Evolutionary conservation across 345 rosid genomes (phyloP), one percentile per base, ranked within the genome.

Genomic region (Heritiera littoralis): DNA sequence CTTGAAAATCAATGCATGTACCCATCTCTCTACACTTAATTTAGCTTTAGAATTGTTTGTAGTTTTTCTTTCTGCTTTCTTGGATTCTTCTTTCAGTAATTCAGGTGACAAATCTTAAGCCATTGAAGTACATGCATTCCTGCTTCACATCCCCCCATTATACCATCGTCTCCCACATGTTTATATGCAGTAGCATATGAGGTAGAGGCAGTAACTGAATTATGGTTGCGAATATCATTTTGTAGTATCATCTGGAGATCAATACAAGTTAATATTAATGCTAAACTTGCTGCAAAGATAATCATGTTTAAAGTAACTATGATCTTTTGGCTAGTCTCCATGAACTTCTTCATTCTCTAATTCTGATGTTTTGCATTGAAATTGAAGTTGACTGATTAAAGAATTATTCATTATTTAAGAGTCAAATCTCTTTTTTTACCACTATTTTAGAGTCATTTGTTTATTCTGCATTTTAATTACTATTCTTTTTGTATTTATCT

Each of bases 311-410:
- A 32, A 35, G 49, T 18, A 66, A 38, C 11, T 38, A 40, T 17
- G n/a, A 40, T 40, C 49, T 40, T 38, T 40, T 66, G 40, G 28
- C 23, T 66, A 7, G 74, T 67, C 52, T 56, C 70, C 56, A 23
- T 9, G 60, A 60, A 55, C 56, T 52, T 46, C 49, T 72, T 68
- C 13, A 8, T 48, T 60, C 20, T 51, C 9, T 32, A 43, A 51
- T 74, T 10, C 49, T 71, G 75, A 54, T 59, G 43, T 23, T 77
- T 73, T 49, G 52, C 12, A 13, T 63, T 14, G 12, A 49, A 75
- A 38, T 63, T 54, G 64, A 35, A 28, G 65, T 18, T 71, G 77
- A 38, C 77, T 3, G 65, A 23, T 23, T 23, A 23, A 72, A 72
- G 45, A 70, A 70, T 49, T 23, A 45, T n/a, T 68, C 72, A 40